phyloP scores from a whole-genome alignment of 2,329 filamentous ascomycete species.

The Verticillium alfalfae region DNA sequence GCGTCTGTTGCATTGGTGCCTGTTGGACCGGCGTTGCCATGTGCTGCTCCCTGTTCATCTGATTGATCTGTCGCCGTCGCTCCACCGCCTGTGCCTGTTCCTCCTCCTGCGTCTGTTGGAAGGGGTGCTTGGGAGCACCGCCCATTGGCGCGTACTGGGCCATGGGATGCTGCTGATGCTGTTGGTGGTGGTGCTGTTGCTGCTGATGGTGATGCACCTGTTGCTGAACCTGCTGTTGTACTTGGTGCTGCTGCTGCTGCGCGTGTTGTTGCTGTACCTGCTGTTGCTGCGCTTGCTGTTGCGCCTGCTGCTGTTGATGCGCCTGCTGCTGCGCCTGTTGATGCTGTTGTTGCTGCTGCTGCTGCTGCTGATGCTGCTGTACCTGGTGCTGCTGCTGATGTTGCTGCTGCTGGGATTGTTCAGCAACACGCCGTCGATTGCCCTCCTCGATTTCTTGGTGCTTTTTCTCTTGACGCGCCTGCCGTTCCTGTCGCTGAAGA shows the following conservation, averaged over 20 bases:
- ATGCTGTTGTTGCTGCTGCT: conserved; percentile 12
- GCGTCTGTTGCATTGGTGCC: conserved; percentile 5
- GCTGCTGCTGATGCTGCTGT: conserved; percentile 10
- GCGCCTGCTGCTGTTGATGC: conserved; percentile 6
- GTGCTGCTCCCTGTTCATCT: background rate
- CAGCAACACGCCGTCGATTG: conserved; percentile 18
- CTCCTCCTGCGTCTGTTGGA: conserved; percentile 10
- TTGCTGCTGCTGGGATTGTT: conserved; percentile 18
- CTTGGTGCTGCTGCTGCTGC: background rate
- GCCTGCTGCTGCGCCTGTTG: conserved; percentile 17
- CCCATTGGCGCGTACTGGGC: conserved; percentile 10
- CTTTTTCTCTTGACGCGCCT: conserved; percentile 29
- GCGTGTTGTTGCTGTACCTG: background rate
- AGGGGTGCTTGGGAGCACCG: conserved; percentile 9
- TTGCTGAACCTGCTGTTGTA: conserved; percentile 6
- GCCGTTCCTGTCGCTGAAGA: conserved; percentile 30
- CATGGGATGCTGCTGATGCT: conserved; percentile 1
- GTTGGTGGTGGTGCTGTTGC: conserved; percentile 3
- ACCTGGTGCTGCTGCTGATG: conserved; percentile 9
- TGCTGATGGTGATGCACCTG: conserved; percentile 5
- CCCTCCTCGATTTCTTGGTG: conserved; percentile 30
- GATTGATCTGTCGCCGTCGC: conserved; percentile 3
- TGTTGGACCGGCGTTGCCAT: conserved; percentile 1
- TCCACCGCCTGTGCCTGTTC: conserved; percentile 12
- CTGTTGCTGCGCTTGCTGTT: background rate